These are phyloP conservation scores for Ramaria sp. DNA, from an alignment of 768 basidiomycete genomes.

Conservation along the genomic window DNA sequence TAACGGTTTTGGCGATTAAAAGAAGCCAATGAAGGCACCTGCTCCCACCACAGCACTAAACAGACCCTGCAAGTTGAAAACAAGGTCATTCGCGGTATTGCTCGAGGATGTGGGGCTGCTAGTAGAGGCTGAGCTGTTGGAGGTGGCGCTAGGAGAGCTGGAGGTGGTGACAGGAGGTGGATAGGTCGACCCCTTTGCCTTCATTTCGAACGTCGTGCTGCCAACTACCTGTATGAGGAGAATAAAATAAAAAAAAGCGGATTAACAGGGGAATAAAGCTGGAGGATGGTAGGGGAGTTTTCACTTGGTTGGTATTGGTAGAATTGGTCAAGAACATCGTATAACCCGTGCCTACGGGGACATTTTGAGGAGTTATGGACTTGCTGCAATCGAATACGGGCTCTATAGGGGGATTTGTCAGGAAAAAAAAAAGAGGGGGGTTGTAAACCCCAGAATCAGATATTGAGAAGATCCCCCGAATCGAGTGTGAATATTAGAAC, in stretches of 20 bases:
- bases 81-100: not conserved
- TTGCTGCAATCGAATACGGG: not conserved
- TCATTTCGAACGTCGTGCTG: conserved; percentile 1
- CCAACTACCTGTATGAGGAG: not conserved
- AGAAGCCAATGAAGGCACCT: not conserved
- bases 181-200: not conserved
- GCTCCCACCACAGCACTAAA: not conserved
- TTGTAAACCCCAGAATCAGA: too few species aligned
- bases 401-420: not conserved
- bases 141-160: not conserved
- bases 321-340: conserved; percentile 2
- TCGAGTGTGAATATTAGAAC: too few species aligned
- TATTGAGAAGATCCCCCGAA: too few species aligned
- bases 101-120: not conserved
- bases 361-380: not conserved
- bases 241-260: too few species aligned
- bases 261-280: not conserved
- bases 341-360: conserved; percentile 3
- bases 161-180: not conserved
- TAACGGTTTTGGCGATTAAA: not conserved
- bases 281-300: not conserved
- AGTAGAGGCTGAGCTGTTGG: not conserved
- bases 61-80: not conserved
- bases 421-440: too few species aligned
- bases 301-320: not conserved